A percentile compares a stretch with the other conserved stretches of the same genome.
These are phyloP conservation scores for Canavalia ensiformis DNA, from an alignment of 306 rosid species.

Conservation along the genomic window DNA sequence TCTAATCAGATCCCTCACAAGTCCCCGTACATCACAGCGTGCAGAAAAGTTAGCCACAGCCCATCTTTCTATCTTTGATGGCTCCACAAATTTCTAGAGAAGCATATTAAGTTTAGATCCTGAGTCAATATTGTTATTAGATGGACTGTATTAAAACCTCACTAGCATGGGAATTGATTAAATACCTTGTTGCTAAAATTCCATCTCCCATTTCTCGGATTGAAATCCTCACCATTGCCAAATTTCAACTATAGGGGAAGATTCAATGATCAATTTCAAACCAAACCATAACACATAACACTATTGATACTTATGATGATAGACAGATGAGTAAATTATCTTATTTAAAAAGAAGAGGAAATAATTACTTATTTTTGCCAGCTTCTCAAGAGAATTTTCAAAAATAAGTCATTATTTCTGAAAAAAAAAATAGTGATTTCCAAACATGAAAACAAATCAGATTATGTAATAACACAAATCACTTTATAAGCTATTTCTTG, in stretches of 20 bases:
- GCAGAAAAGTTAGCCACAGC: constrained; percentile 92
- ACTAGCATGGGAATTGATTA: constrained; percentile 34
- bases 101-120: constrained; percentile 45
- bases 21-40: constrained; percentile 73
- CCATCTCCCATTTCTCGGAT: constrained; percentile 93
- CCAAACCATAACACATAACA: not conserved
- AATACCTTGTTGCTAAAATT: constrained; percentile 80
- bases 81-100: constrained; percentile 80
- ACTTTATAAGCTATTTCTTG: not conserved
- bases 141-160: constrained; percentile 1
- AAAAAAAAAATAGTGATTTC: not conserved
- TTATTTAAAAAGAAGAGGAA: not conserved
- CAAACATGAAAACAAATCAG: not conserved
- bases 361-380: not conserved
- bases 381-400: not conserved
- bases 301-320: not conserved
- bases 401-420: not conserved
- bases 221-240: constrained; percentile 91
- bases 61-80: constrained; percentile 84
- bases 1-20: constrained; percentile 71
- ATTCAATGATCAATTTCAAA: constrained; percentile 35
- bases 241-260: constrained; percentile 69
- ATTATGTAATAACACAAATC: not conserved
- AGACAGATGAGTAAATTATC: not conserved
- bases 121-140: constrained; percentile 51